Evolutionary conservation across 805 yeast genomes (phyloP).

Genomic region (Yarrowia sp.): DNA sequence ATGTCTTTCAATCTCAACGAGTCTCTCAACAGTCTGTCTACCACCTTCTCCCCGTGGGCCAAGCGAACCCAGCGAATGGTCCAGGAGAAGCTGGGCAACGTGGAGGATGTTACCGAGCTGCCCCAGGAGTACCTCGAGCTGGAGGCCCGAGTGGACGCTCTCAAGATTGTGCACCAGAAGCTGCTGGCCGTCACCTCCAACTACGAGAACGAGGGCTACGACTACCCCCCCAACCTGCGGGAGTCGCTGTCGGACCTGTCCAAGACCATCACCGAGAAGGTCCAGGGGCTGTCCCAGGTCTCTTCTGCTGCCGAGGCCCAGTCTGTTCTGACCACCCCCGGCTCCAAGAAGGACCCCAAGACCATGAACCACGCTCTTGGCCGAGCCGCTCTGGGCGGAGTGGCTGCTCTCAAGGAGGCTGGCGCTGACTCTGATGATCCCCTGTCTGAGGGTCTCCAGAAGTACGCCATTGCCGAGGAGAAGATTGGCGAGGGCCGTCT

Average conservation of each 20-base stretch:
- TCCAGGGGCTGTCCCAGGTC: constrained; percentile 72
- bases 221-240: constrained; percentile 76
- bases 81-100: constrained; percentile 80
- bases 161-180: constrained; percentile 69
- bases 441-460: constrained; percentile 66
- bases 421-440: constrained; percentile 58
- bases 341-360: constrained; percentile 66
- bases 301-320: constrained; percentile 84
- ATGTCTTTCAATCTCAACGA: constrained; percentile 51
- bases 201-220: constrained; percentile 80
- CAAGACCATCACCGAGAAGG: constrained; percentile 67
- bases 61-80: constrained; percentile 80
- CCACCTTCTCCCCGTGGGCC: constrained; percentile 71
- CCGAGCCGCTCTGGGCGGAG: constrained; percentile 69
- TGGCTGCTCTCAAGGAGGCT: constrained; percentile 44
- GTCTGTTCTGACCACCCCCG: constrained; percentile 64
- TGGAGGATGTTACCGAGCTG: constrained; percentile 81
- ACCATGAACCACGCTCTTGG: constrained; percentile 83
- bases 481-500: constrained; percentile 83
- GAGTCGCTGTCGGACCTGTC: constrained; percentile 80
- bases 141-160: constrained; percentile 74
- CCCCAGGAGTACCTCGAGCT: constrained; percentile 82
- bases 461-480: constrained; percentile 72
- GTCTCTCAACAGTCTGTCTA: constrained; percentile 49
- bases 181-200: constrained; percentile 61